phyloP scores from a whole-genome alignment of 129 eudicot genomes.

The Ambrosia trifida region DNA sequence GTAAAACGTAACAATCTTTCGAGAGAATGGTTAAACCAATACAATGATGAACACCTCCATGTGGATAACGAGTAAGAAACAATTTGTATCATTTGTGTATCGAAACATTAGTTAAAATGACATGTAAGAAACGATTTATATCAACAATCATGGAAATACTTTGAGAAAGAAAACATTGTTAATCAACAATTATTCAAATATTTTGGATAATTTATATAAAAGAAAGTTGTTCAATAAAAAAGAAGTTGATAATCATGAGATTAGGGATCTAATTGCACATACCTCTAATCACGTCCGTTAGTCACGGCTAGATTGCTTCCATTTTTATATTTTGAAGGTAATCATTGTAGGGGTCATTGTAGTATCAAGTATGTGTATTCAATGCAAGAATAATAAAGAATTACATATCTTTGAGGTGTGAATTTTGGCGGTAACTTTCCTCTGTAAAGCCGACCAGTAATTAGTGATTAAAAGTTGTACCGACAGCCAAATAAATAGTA shows the following conservation, averaged over 20 bases:
- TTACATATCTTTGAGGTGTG: neutral
- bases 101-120: too few relatives aligned
- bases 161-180: too few relatives aligned
- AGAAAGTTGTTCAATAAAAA: neutral
- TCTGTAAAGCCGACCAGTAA: constrained; percentile 21
- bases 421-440: constrained; percentile 21
- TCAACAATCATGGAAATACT: too few relatives aligned
- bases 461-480: constrained; percentile 15
- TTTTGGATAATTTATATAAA: neutral
- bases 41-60: too few relatives aligned
- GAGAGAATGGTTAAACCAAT: too few relatives aligned
- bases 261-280: neutral
- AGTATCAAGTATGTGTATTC: constrained; percentile 2
- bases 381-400: constrained; percentile 2
- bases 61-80: too few relatives aligned
- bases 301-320: constrained; percentile 5
- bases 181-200: neutral
- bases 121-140: too few relatives aligned
- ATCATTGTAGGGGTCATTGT: too few relatives aligned
- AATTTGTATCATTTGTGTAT: too few relatives aligned
- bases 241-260: constrained; percentile 19
- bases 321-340: constrained; percentile 1
- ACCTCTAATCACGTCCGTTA: constrained; percentile 35
- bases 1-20: too few relatives aligned
- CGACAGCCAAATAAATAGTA: constrained; percentile 16